Base-by-base conservation (phyloP, 805 yeast genomes). In the Ogataea degrootiae region DNA sequence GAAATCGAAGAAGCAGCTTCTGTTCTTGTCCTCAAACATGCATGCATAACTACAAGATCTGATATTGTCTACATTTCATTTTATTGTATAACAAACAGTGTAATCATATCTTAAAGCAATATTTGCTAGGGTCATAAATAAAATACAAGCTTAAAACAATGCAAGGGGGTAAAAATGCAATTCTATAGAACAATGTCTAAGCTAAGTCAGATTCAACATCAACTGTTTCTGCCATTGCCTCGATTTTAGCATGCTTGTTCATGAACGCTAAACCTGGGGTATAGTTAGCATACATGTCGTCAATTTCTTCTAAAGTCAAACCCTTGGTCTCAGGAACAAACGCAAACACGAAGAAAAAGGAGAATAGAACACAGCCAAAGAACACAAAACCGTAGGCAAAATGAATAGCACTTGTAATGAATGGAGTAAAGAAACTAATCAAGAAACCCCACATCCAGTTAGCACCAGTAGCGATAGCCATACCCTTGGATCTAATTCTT, bases 391-490 rank as follows among this genome's bases (percentile, higher is more conserved):
- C 82, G 63, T 76, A 77, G 62, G 76, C 75, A 62, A 77, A 77
- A 58, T 75, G 79, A 58, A 77, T 77, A 45, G 78, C 76, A 31
- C 62, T 55, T 37, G 80, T 73, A 54, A 78, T 77, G 65, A 76
- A 76, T 46, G 83, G 82, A 47, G 81, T 76, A 68, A 76, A 76
- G 68, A 78, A 76, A n/a, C 80, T 69, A 56, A 76, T 76, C 56
- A 76, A 66, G 69, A 76, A 76, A 44, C 79, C 79, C 73, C 82
- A 76, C 46, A 79, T 49, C 88, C 88, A 82, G 64, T 82, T 81
- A 42, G 83, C 77, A 33, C 81, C 81, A 29, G 82, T 72, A 43
- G 86, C 83, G 55, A 80, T 72, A 19, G 85, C 77, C 82, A 83
- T 81, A 43, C 79, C 77, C 66, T 77, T 78, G 34, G 79, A 67